Conservation (phyloP, 116 monocot genomes). For the Thalassia testudinum region DNA sequence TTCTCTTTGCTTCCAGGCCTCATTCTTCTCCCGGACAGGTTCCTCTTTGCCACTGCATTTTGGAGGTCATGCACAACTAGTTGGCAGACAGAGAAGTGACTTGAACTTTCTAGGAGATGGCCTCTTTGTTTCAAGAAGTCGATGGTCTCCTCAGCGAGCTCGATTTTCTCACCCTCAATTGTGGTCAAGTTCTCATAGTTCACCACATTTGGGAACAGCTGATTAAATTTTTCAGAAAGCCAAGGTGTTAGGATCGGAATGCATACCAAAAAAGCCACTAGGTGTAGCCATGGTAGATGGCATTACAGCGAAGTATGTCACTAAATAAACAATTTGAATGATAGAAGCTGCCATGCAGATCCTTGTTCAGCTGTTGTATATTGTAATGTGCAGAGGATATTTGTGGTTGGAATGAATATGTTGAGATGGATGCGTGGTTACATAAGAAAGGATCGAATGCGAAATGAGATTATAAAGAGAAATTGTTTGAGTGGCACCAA, state of each 20-base stretch:
- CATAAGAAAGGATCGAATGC: no score
- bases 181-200: constrained; percentile 66
- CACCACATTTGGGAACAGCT: constrained; percentile 81
- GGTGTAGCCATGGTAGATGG: neutral
- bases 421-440: no score
- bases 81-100: constrained; percentile 44
- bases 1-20: neutral
- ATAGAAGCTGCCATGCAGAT: no score
- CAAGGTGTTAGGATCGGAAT: neutral
- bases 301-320: neutral
- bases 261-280: no score
- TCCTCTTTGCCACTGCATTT: constrained; percentile 7
- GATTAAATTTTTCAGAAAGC: constrained; percentile 5
- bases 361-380: no score
- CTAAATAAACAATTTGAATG: neutral
- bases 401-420: no score
- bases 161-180: constrained; percentile 50
- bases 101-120: constrained; percentile 19
- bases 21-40: neutral
- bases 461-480: no score
- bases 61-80: constrained; percentile 62
- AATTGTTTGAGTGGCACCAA: no score
- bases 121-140: constrained; percentile 46
- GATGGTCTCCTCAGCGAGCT: constrained; percentile 19
- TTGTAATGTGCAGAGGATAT: no score